Conservation (phyloP, 148 eudicot species). For the Rhododendron williamsianum region DNA sequence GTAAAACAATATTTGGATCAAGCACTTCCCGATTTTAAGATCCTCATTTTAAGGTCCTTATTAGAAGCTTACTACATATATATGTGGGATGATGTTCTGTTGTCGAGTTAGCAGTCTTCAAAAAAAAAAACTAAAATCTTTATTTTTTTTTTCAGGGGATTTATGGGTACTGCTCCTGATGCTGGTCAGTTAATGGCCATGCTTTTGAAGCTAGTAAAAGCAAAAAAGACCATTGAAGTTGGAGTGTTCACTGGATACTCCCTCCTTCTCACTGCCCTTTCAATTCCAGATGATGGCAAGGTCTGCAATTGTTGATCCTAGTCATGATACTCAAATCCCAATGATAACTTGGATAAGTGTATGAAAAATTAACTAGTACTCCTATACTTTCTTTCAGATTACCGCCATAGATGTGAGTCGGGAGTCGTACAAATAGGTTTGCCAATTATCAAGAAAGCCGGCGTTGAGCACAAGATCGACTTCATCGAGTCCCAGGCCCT, state of each 20-base stretch:
- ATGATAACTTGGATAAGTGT: background rate
- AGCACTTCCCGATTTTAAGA: too few species aligned
- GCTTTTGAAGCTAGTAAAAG: constrained; percentile 36
- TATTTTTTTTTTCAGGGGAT: constrained; percentile 6
- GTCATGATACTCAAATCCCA: background rate
- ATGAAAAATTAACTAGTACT: background rate
- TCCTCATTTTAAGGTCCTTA: too few species aligned
- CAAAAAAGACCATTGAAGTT: constrained; percentile 38
- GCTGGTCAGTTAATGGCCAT: constrained; percentile 26
- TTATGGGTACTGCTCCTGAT: constrained; percentile 34
- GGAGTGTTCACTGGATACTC: constrained; percentile 52
- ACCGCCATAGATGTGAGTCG: constrained; percentile 34
- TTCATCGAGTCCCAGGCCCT: constrained; percentile 41
- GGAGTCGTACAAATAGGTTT: constrained; percentile 43
- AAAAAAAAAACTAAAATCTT: too few species aligned
- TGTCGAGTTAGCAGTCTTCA: too few species aligned
- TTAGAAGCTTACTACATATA: too few species aligned
- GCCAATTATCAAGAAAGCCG: constrained; percentile 44
- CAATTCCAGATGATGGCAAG: constrained; percentile 45
- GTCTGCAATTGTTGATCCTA: background rate
- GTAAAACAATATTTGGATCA: too few species aligned
- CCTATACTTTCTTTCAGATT: constrained; percentile 24
- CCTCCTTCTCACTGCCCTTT: constrained; percentile 35
- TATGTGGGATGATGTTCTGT: too few species aligned
- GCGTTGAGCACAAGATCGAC: constrained; percentile 49